Percentiles rank a stretch among this genome's conserved stretches.
Conservation (phyloP, 768 basidiomycete genomes). For the Kwoniella dendrophila region DNA sequence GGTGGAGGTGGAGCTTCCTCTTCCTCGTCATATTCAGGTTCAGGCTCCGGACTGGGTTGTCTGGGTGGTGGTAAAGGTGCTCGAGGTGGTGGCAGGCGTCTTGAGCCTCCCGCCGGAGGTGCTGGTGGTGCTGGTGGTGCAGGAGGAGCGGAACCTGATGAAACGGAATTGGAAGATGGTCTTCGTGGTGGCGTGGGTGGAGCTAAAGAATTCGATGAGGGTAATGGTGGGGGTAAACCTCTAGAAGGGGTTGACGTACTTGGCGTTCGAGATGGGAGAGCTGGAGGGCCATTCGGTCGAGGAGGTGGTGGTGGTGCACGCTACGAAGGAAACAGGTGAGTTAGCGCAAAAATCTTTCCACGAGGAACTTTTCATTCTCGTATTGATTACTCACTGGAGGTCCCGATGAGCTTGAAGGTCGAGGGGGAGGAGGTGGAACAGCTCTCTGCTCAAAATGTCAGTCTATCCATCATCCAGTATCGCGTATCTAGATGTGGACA, state of each 20-base stretch:
- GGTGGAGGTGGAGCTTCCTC: conserved; percentile 46
- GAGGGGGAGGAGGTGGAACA: conserved; percentile 25
- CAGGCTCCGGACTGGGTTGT: conserved; percentile 16
- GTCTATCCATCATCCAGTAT: neutral
- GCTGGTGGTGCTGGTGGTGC: conserved; percentile 29
- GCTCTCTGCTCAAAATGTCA: conserved; percentile 16
- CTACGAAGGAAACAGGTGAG: conserved; percentile 7
- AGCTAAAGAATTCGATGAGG: conserved; percentile 15
- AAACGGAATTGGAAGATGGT: conserved; percentile 22
- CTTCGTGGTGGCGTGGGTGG: conserved; percentile 24
- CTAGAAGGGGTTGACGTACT: conserved; percentile 40
- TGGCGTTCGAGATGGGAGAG: conserved; percentile 48
- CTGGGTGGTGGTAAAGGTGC: conserved; percentile 27
- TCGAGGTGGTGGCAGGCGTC: conserved; percentile 33
- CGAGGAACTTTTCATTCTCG: neutral
- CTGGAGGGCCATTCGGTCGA: conserved; percentile 33
- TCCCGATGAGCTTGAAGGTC: conserved; percentile 15
- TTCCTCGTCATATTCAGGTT: conserved; percentile 28
- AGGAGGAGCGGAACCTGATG: conserved; percentile 35
- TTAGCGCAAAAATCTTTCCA: neutral
- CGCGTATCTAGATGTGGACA: neutral
- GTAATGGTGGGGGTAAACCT: conserved; percentile 30
- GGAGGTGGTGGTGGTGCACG: conserved; percentile 40
- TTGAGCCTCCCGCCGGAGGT: conserved; percentile 24
- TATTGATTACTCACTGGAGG: conserved; percentile 13